phyloP scores from a whole-genome alignment of 2,329 filamentous ascomycete species.

The Cercospora sojina region DNA sequence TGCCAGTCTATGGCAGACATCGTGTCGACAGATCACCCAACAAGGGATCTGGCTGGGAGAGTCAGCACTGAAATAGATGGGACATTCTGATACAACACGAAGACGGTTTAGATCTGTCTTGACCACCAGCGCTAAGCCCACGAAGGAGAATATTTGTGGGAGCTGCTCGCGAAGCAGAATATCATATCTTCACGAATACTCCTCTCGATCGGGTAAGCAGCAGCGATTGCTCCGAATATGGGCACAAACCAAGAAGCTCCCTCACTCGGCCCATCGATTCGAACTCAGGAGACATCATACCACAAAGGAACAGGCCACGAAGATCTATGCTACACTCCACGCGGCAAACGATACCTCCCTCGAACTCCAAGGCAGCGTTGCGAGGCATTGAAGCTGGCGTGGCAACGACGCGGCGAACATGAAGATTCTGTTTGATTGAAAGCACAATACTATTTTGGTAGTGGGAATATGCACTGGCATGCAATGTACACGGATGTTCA shows the following conservation, averaged over 20 bases:
- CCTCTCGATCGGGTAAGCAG: too few relatives aligned
- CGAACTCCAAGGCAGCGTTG: background rate
- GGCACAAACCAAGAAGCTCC: background rate
- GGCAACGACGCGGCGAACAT: background rate
- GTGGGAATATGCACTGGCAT: too few relatives aligned
- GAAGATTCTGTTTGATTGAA: background rate
- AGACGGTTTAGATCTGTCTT: background rate
- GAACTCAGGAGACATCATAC: background rate
- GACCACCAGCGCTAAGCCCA: background rate
- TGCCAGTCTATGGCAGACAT: background rate
- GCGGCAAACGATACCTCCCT: background rate
- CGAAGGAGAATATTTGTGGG: too few relatives aligned
- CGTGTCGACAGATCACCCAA: background rate
- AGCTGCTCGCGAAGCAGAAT: too few relatives aligned
- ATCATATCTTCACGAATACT: too few relatives aligned
- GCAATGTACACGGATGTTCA: too few relatives aligned
- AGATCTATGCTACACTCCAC: background rate
- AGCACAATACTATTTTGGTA: background rate
- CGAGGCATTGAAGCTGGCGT: background rate
- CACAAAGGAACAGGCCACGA: background rate
- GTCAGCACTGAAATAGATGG: background rate
- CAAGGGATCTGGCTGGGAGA: background rate
- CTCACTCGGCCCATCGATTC: background rate
- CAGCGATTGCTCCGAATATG: background rate
- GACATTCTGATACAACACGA: background rate